Percentiles rank a stretch among this genome's conserved stretches.
phyloP scores from a whole-genome alignment of 2,329 filamentous ascomycete genomes.

The Aspergillus sp. region DNA sequence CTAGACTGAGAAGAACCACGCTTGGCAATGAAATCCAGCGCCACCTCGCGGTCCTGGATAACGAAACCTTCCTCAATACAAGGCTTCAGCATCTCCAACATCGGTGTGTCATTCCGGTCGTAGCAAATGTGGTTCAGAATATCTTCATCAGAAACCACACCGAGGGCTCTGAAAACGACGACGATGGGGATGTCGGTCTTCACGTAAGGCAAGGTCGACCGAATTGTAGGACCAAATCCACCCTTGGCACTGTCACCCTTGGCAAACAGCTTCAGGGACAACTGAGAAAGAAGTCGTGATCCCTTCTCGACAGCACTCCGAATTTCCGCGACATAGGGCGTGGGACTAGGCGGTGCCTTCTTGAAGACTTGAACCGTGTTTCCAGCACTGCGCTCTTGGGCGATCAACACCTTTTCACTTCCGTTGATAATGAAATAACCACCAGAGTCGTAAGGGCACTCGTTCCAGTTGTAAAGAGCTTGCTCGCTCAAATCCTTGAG shows the following conservation, averaged over 20 bases:
- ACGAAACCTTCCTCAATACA: conserved; percentile 97
- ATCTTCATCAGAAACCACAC: conserved; percentile 95
- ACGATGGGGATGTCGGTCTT: conserved; percentile 91
- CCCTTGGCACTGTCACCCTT: conserved; percentile 80
- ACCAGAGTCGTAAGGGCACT: conserved; percentile 97
- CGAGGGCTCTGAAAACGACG: conserved; percentile 92
- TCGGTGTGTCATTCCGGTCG: conserved; percentile 89
- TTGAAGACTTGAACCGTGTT: conserved; percentile 99
- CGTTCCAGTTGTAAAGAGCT: conserved; percentile 85
- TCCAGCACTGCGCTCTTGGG: conserved; percentile 93
- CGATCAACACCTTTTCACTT: conserved; percentile 96
- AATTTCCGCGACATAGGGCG: conserved; percentile 92
- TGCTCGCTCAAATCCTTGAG: conserved; percentile 81
- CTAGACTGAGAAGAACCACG: conserved; percentile 73
- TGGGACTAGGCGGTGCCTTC: conserved; percentile 89
- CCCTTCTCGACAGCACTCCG: conserved; percentile 95
- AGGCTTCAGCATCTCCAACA: conserved; percentile 96
- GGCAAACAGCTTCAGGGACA: conserved; percentile 85
- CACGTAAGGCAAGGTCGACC: conserved; percentile 89
- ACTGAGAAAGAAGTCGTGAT: conserved; percentile 87
- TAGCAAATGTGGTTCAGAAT: conserved; percentile 98
- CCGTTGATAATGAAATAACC: conserved; percentile 99
- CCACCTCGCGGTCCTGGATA: conserved; percentile 92
- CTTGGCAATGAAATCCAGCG: conserved; percentile 93
- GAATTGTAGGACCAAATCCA: conserved; percentile 82